These are phyloP conservation scores for Leishmania martiniquensis DNA, from an alignment of 208 protist species.

Conservation along the genomic window DNA sequence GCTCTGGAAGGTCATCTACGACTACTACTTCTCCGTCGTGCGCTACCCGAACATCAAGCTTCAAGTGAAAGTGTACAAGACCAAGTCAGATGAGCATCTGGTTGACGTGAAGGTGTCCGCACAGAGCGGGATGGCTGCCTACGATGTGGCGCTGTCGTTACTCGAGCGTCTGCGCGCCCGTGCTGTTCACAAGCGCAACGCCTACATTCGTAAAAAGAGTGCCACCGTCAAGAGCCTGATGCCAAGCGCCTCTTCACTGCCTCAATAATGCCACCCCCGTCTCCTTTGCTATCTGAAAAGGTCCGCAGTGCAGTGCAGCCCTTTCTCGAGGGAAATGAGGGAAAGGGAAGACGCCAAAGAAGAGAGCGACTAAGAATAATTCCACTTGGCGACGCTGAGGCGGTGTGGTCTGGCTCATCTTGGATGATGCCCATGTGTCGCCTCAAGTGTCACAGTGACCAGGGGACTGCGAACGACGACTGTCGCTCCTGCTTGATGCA, in stretches of 20 bases:
- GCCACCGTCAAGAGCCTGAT: neutral
- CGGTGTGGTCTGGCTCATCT: too few species aligned
- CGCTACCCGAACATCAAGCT: constrained; percentile 78
- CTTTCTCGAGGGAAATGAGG: neutral
- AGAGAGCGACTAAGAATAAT: too few species aligned
- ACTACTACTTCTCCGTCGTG: constrained; percentile 78
- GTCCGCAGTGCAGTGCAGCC: neutral
- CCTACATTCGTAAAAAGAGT: constrained; percentile 6
- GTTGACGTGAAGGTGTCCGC: constrained; percentile 79
- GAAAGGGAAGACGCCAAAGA: neutral
- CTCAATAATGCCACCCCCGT: neutral
- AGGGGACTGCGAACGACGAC: too few species aligned
- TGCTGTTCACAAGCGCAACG: constrained; percentile 35
- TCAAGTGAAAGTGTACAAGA: constrained; percentile 83
- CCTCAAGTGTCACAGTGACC: too few species aligned
- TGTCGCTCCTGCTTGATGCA: too few species aligned
- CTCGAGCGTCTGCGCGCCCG: constrained; percentile 70
- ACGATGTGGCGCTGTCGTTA: constrained; percentile 52
- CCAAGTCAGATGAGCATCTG: constrained; percentile 56
- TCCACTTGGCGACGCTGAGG: too few species aligned
- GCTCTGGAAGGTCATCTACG: constrained; percentile 73
- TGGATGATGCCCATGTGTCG: too few species aligned
- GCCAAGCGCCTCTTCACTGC: neutral
- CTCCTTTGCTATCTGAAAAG: neutral
- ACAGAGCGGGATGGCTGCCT: constrained; percentile 75